Percentiles rank a stretch among this genome's conserved stretches.
phyloP scores from a whole-genome alignment of 225 moss, liverwort and hornwort genomes.

The Lunularia cruciata region DNA sequence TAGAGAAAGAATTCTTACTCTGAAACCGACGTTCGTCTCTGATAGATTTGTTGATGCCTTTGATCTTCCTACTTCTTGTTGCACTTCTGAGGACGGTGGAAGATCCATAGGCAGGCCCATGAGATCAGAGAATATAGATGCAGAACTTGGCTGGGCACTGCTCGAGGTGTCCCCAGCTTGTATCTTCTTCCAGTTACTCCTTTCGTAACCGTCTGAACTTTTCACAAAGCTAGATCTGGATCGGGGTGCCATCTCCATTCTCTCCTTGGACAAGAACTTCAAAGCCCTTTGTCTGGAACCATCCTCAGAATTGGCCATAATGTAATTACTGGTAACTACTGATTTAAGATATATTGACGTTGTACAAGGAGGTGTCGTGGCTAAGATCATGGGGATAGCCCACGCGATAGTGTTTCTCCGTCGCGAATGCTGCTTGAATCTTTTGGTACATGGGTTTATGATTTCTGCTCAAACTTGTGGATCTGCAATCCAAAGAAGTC shows the following conservation, averaged over 20 bases:
- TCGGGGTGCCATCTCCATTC: background rate
- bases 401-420: too few relatives aligned
- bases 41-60: conserved; percentile 24
- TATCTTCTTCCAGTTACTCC: conserved; percentile 3
- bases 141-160: conserved; percentile 25
- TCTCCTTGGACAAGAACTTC: conserved; percentile 1
- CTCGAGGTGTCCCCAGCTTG: background rate
- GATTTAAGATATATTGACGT: too few relatives aligned
- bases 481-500: too few relatives aligned
- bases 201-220: conserved; percentile 6
- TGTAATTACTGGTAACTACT: background rate
- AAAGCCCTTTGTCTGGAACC: background rate
- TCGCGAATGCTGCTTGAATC: too few relatives aligned
- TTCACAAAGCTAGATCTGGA: conserved; percentile 20
- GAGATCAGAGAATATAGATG: conserved; percentile 43
- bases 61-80: background rate
- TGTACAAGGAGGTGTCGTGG: too few relatives aligned
- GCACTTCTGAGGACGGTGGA: conserved; percentile 7
- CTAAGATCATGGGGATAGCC: too few relatives aligned
- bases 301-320: conserved; percentile 1
- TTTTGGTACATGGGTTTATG: too few relatives aligned
- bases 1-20: conserved; percentile 18
- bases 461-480: too few relatives aligned
- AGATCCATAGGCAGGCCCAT: conserved; percentile 33
- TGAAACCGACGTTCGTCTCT: conserved; percentile 44